A percentile compares a stretch with the other conserved stretches of the same genome.
Conservation (phyloP, 176 grass and related monocot genomes). For the Eleusine coracana region DNA sequence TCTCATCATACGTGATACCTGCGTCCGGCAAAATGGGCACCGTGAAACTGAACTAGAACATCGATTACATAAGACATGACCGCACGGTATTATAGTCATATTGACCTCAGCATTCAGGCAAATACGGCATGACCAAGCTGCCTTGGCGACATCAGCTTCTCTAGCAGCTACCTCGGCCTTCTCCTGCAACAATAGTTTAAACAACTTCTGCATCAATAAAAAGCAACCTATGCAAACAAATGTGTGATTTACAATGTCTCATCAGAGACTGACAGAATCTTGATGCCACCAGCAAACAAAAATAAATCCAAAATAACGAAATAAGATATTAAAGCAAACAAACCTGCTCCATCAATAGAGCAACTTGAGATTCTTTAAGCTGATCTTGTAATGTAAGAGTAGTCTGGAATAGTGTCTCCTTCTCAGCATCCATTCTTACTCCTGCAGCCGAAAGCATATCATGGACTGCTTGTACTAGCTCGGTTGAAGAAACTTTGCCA, state of each 20-base stretch:
- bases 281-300: constrained; percentile 25
- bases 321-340: constrained; percentile 29
- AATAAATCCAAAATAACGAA: constrained; percentile 12
- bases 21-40: constrained; percentile 91
- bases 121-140: constrained; percentile 88
- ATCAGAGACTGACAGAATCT: background rate
- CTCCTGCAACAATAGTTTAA: constrained; percentile 57
- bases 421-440: constrained; percentile 86
- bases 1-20: constrained; percentile 79
- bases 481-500: constrained; percentile 75
- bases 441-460: constrained; percentile 92
- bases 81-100: constrained; percentile 80
- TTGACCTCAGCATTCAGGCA: constrained; percentile 82
- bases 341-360: constrained; percentile 95
- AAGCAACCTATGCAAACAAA: background rate
- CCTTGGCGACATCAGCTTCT: constrained; percentile 84
- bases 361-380: constrained; percentile 95
- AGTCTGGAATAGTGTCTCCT: constrained; percentile 77
- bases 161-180: constrained; percentile 70
- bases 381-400: constrained; percentile 88
- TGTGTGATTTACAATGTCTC: background rate
- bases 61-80: constrained; percentile 81
- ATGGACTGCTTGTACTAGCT: constrained; percentile 89
- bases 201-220: constrained; percentile 5
- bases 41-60: constrained; percentile 77